These are phyloP conservation scores for Ceratocystiopsis sp. DNA, from an alignment of 2,329 filamentous ascomycete genomes.

Conservation along the genomic window DNA sequence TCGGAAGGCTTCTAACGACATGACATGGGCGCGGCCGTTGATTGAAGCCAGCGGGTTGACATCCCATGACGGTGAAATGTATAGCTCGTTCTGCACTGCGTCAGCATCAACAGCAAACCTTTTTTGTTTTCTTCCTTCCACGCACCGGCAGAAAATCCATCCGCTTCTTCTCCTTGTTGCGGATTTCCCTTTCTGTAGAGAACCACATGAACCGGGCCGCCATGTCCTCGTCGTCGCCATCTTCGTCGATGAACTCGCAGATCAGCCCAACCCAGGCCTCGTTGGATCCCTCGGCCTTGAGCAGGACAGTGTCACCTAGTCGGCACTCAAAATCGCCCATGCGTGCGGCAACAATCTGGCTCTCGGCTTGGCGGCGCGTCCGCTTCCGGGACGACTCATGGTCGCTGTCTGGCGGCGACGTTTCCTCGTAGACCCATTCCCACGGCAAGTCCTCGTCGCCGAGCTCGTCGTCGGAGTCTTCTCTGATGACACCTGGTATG, in stretches of 20 bases:
- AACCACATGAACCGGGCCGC: slow-evolving; percentile 93
- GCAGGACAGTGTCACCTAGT: slow-evolving; percentile 66
- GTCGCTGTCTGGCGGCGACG: slow-evolving; percentile 2
- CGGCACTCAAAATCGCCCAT: slow-evolving; percentile 69
- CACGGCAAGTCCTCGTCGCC: slow-evolving; percentile 55
- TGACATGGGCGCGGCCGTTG: slow-evolving; percentile 69
- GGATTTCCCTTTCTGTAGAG: slow-evolving; percentile 75
- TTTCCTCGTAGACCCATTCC: slow-evolving; percentile 59
- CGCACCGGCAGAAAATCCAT: slow-evolving; percentile 55
- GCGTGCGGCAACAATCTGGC: slow-evolving; percentile 58
- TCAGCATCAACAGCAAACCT: not conserved
- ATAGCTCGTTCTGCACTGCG: slow-evolving; percentile 61
- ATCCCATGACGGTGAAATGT: slow-evolving; percentile 77
- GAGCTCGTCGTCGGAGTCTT: slow-evolving; percentile 81
- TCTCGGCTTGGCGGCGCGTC: slow-evolving; percentile 18
- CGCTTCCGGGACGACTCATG: slow-evolving; percentile 15
- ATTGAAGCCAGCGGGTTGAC: slow-evolving; percentile 75
- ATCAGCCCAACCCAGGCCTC: slow-evolving; percentile 90
- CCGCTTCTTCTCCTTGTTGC: slow-evolving; percentile 67
- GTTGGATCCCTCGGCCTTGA: slow-evolving; percentile 74
- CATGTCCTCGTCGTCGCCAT: slow-evolving; percentile 53
- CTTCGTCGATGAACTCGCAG: slow-evolving; percentile 60
- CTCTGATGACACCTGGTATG: slow-evolving; percentile 43
- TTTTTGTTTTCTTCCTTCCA: not conserved
- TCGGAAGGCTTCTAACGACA: slow-evolving; percentile 55